These are phyloP conservation scores for Peronospora destructor DNA, from an alignment of 352 stramenopile species.

Conservation along the genomic window DNA sequence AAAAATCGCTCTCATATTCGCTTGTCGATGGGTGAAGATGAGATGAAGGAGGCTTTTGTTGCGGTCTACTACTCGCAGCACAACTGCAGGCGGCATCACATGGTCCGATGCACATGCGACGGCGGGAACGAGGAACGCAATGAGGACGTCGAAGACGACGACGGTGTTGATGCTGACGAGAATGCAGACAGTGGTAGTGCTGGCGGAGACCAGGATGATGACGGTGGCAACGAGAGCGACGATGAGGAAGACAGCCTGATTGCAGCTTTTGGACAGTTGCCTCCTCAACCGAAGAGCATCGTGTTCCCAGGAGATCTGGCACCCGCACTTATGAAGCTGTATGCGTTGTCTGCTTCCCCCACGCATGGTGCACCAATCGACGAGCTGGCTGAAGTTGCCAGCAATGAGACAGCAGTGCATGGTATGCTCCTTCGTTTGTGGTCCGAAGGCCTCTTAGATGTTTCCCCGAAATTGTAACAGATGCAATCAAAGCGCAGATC, in stretches of 20 bases:
- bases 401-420: constrained; percentile 56
- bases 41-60: constrained; percentile 51
- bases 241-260: constrained; percentile 30
- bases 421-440: constrained; percentile 80
- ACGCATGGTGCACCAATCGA: constrained; percentile 25
- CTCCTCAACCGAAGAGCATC: constrained; percentile 44
- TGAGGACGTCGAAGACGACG: constrained; percentile 21
- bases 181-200: constrained; percentile 15
- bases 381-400: constrained; percentile 33
- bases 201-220: constrained; percentile 28
- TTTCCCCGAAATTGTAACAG: constrained; percentile 20
- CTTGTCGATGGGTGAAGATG: constrained; percentile 56
- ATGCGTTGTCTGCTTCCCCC: constrained; percentile 30
- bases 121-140: constrained; percentile 24
- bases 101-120: constrained; percentile 67
- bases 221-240: constrained; percentile 25
- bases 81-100: constrained; percentile 81
- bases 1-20: constrained; percentile 64
- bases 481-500: constrained; percentile 12
- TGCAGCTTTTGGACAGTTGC: constrained; percentile 30
- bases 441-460: constrained; percentile 58
- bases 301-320: constrained; percentile 58
- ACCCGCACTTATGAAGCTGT: constrained; percentile 65
- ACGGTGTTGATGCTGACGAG: constrained; percentile 23
- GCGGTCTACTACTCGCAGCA: constrained; percentile 61